These are phyloP conservation scores for Hirsutella rhossiliensis DNA, from an alignment of 2,329 filamentous ascomycete genomes.

Conservation along the genomic window DNA sequence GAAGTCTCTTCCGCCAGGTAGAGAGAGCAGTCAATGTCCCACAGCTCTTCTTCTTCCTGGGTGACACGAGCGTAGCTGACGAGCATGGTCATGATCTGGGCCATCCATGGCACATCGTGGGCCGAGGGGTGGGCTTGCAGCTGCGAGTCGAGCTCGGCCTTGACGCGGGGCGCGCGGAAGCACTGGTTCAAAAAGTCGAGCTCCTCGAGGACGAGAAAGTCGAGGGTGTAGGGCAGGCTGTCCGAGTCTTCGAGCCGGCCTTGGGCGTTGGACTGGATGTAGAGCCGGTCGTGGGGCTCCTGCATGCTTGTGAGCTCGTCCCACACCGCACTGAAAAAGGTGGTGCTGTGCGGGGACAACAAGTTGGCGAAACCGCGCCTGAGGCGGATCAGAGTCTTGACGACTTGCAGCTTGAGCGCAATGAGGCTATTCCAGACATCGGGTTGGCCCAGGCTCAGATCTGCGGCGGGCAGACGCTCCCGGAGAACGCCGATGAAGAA, in stretches of 20 bases:
- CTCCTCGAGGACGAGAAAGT: slow-evolving; percentile 88
- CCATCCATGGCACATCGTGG: slow-evolving; percentile 64
- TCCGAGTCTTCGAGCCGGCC: slow-evolving; percentile 83
- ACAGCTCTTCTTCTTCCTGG: slow-evolving; percentile 83
- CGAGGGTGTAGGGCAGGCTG: slow-evolving; percentile 83
- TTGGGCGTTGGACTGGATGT: slow-evolving; percentile 75
- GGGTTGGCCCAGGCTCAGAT: slow-evolving; percentile 34
- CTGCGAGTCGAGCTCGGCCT: slow-evolving; percentile 76
- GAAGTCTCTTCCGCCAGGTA: slow-evolving; percentile 93
- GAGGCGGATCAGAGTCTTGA: slow-evolving; percentile 87
- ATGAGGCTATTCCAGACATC: slow-evolving; percentile 71
- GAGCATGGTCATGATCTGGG: slow-evolving; percentile 76
- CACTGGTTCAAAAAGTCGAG: slow-evolving; percentile 90
- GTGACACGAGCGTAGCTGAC: slow-evolving; percentile 83
- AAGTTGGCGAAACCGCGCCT: slow-evolving; percentile 72
- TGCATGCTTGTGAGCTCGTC: slow-evolving; percentile 69
- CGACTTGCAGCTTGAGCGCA: slow-evolving; percentile 83
- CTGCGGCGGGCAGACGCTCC: slow-evolving; percentile 56
- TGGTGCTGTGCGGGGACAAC: slow-evolving; percentile 69
- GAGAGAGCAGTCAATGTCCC: slow-evolving; percentile 93
- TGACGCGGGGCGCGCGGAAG: slow-evolving; percentile 76
- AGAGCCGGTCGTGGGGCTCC: slow-evolving; percentile 65
- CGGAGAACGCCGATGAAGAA: slow-evolving; percentile 79
- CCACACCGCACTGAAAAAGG: slow-evolving; percentile 82
- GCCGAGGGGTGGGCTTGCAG: slow-evolving; percentile 48